phyloP scores from a whole-genome alignment of 306 rosid species.

The Trifolium repens region DNA sequence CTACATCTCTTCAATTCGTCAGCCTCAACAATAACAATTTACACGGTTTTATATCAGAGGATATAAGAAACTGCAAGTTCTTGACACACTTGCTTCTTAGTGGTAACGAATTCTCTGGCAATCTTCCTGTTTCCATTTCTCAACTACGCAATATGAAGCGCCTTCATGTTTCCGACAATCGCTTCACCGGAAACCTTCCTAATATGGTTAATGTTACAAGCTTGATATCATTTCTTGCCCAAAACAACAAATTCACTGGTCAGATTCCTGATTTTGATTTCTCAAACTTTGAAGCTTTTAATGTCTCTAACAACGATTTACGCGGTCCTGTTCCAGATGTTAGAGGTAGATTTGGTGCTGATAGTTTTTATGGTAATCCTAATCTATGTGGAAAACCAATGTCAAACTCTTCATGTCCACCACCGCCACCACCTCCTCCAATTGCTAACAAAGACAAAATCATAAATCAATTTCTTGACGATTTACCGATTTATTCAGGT shows the following conservation, averaged over 20 bases:
- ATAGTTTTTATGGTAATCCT: slow-evolving; percentile 64
- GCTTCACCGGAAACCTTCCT: slow-evolving; percentile 61
- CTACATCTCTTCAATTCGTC: slow-evolving; percentile 40
- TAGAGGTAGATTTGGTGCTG: slow-evolving; percentile 44
- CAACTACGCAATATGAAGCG: slow-evolving; percentile 49
- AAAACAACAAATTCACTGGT: slow-evolving; percentile 59
- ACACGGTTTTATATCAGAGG: slow-evolving; percentile 50
- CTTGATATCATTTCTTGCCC: slow-evolving; percentile 53
- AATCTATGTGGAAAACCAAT: slow-evolving; percentile 69
- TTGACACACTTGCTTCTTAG: slow-evolving; percentile 56
- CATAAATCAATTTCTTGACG: slow-evolving; percentile 1
- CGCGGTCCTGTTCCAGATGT: slow-evolving; percentile 58
- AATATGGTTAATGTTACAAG: slow-evolving; percentile 51
- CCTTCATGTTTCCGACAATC: slow-evolving; percentile 51
- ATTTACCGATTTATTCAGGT: slow-evolving; percentile 52
- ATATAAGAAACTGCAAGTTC: slow-evolving; percentile 49
- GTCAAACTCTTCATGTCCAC: slow-evolving; percentile 41
- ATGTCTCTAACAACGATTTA: slow-evolving; percentile 66
- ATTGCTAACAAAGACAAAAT: slow-evolving; percentile 20
- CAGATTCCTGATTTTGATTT: slow-evolving; percentile 60
- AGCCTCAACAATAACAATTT: slow-evolving; percentile 50
- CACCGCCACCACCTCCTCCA: slow-evolving; percentile 35
- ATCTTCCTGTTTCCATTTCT: slow-evolving; percentile 54
- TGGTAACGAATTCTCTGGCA: slow-evolving; percentile 56
- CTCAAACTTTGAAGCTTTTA: slow-evolving; percentile 52